These are phyloP conservation scores for Drosera capensis DNA, from an alignment of 148 eudicot species.

Conservation along the genomic window DNA sequence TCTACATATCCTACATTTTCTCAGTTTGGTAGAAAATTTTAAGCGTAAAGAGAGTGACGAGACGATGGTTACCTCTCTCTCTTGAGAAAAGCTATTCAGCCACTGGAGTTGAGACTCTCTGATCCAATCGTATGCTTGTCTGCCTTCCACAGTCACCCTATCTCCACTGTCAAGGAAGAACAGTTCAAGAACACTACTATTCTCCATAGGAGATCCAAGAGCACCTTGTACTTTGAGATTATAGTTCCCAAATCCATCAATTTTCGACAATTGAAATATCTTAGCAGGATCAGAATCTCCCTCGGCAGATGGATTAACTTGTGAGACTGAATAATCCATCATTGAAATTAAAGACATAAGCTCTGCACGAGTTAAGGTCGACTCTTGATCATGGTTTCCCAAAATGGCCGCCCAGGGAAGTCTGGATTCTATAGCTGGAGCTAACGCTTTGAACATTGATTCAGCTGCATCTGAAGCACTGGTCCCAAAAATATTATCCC, in stretches of 20 bases:
- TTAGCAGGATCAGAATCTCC: constrained; percentile 16
- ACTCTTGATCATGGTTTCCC: constrained; percentile 98
- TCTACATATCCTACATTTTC: too few relatives aligned
- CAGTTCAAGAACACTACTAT: constrained; percentile 56
- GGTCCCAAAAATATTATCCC: constrained; percentile 85
- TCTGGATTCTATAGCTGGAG: constrained; percentile 56
- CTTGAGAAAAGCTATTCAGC: constrained; percentile 45
- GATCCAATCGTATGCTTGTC: constrained; percentile 80
- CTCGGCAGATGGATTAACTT: constrained; percentile 44
- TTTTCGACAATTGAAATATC: constrained; percentile 11
- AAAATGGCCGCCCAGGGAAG: constrained; percentile 95
- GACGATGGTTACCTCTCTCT: too few relatives aligned
- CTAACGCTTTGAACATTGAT: constrained; percentile 60
- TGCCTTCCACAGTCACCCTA: constrained; percentile 52
- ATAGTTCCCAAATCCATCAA: constrained; percentile 94
- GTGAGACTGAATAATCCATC: constrained; percentile 89
- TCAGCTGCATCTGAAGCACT: constrained; percentile 96
- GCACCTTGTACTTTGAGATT: constrained; percentile 65
- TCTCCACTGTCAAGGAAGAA: constrained; percentile 96
- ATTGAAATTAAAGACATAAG: constrained; percentile 77
- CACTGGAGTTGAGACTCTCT: constrained; percentile 81
- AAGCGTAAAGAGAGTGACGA: too few relatives aligned
- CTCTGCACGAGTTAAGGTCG: constrained; percentile 84
- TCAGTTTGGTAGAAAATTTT: too few relatives aligned
- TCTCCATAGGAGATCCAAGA: constrained; percentile 58